phyloP scores from a whole-genome alignment of 371 early-diverging fungal genomes.

The Chytridium lagenaria region DNA sequence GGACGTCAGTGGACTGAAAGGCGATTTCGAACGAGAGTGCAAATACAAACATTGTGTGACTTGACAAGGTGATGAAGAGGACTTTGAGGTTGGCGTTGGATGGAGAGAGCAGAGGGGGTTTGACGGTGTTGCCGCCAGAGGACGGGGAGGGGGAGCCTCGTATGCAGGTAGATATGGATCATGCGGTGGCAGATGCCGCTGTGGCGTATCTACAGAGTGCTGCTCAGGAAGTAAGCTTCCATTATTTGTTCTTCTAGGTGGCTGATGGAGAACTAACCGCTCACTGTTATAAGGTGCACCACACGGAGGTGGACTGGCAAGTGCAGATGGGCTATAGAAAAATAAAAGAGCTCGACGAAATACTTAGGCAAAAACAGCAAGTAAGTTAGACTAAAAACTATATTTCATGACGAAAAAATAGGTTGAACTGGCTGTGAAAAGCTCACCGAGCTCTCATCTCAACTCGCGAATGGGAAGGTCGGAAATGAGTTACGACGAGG shows the following conservation, averaged over 20 bases:
- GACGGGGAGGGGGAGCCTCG: not conserved
- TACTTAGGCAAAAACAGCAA: not conserved
- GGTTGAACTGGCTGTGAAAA: slow-evolving; percentile 8
- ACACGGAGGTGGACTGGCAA: too few species aligned
- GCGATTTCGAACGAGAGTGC: not conserved
- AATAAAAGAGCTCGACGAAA: not conserved
- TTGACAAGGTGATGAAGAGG: not conserved
- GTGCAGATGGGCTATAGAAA: not conserved
- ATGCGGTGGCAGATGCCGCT: too few species aligned
- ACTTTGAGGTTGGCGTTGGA: not conserved
- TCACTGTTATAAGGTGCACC: not conserved
- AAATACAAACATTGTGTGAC: not conserved
- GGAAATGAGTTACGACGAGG: slow-evolving; percentile 18
- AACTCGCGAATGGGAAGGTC: not conserved
- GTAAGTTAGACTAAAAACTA: too few species aligned
- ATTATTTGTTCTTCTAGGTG: not conserved
- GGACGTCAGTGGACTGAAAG: too few species aligned
- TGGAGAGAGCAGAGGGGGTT: not conserved
- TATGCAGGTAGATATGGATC: not conserved
- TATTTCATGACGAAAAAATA: too few species aligned
- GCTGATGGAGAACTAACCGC: not conserved
- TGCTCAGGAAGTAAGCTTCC: not conserved
- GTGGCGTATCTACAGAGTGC: too few species aligned
- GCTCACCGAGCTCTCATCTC: not conserved
- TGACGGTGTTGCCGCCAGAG: not conserved